A percentile compares a stretch with the other conserved stretches of the same genome.
Evolutionary conservation across 2,329 filamentous ascomycete species (phyloP).

Genomic region (Alternaria conjuncta): DNA sequence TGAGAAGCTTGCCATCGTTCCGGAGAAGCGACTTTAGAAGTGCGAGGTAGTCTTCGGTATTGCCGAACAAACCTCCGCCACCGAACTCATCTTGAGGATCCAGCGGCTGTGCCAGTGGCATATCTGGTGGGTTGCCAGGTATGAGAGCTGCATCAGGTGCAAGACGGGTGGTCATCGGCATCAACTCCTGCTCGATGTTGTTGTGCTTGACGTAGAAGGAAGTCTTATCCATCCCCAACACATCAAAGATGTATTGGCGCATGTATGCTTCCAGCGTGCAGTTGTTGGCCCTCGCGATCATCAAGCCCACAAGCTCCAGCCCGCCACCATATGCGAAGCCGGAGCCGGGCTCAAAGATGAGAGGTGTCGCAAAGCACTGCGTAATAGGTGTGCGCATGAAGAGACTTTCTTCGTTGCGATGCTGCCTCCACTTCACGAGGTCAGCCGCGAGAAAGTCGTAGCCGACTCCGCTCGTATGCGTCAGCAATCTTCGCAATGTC

Average conservation of each 20-base stretch:
- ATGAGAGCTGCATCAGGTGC: slow-evolving; percentile 12
- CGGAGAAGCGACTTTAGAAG: slow-evolving; percentile 25
- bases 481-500: slow-evolving; percentile 30
- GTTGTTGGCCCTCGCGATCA: slow-evolving; percentile 30
- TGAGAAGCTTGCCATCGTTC: slow-evolving; percentile 25
- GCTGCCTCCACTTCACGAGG: slow-evolving; percentile 20
- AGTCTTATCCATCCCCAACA: slow-evolving; percentile 29
- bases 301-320: slow-evolving; percentile 32
- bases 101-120: slow-evolving; percentile 4
- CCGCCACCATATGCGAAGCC: slow-evolving; percentile 28
- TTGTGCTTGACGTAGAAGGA: slow-evolving; percentile 24
- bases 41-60: slow-evolving; percentile 25
- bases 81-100: slow-evolving; percentile 25
- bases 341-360: slow-evolving; percentile 38
- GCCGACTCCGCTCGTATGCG: slow-evolving; percentile 33
- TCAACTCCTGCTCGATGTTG: slow-evolving; percentile 19
- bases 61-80: slow-evolving; percentile 25
- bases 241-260: slow-evolving; percentile 29
- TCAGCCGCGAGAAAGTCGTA: slow-evolving; percentile 30
- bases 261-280: slow-evolving; percentile 32
- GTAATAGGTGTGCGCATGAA: slow-evolving; percentile 14
- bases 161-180: slow-evolving; percentile 19
- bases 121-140: not conserved
- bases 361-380: slow-evolving; percentile 20
- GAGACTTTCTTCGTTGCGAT: slow-evolving; percentile 12